Percentiles rank a stretch among this genome's conserved stretches.
phyloP scores from a whole-genome alignment of 306 rosid species.

The Fragaria ananassa region DNA sequence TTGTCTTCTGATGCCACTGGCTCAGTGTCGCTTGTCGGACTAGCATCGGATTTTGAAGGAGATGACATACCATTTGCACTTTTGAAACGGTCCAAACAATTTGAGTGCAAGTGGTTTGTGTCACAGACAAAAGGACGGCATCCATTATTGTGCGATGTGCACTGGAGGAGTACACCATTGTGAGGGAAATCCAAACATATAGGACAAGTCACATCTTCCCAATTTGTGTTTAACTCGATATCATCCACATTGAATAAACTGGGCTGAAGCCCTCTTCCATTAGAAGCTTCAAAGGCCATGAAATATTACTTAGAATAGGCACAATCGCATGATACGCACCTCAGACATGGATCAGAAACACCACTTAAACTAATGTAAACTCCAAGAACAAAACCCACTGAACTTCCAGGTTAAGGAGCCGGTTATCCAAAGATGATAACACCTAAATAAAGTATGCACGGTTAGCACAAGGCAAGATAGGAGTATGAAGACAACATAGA shows the following conservation, averaged over 20 bases:
- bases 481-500: neutral
- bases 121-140: conserved; percentile 89
- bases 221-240: conserved; percentile 46
- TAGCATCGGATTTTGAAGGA: conserved; percentile 40
- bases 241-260: conserved; percentile 31
- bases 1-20: conserved; percentile 41
- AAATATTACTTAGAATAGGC: conserved; percentile 10
- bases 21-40: conserved; percentile 32
- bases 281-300: conserved; percentile 26
- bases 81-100: conserved; percentile 90
- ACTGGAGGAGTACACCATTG: conserved; percentile 80
- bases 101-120: conserved; percentile 80
- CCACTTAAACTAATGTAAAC: neutral
- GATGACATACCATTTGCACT: conserved; percentile 54
- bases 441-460: conserved; percentile 9
- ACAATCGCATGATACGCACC: conserved; percentile 20
- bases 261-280: conserved; percentile 21
- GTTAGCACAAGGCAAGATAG: neutral
- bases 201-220: conserved; percentile 78
- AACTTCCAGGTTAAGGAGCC: conserved; percentile 8
- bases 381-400: neutral
- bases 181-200: conserved; percentile 96
- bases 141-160: conserved; percentile 77
- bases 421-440: conserved; percentile 1
- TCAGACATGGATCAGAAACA: conserved; percentile 7